Evolutionary conservation across 169 alveolate species (phyloP).

Genomic region (Cryptosporidium ryanae): DNA sequence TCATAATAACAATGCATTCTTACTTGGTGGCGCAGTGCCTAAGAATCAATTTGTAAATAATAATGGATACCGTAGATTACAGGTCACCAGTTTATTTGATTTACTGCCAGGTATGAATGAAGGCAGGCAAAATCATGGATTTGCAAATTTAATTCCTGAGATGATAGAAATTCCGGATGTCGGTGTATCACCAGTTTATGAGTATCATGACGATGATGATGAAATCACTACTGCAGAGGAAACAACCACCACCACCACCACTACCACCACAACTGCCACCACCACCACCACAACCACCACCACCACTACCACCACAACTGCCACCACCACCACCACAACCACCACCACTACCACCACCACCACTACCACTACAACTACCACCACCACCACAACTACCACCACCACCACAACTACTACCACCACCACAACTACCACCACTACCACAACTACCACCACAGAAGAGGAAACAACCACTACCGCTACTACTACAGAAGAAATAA

Average conservation of each 20-base stretch:
- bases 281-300: conserved; percentile 34
- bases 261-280: conserved; percentile 56
- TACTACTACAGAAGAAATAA: not conserved
- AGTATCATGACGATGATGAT: not conserved
- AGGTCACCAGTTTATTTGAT: not conserved
- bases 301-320: conserved; percentile 42
- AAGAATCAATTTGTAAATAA: not conserved
- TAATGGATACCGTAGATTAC: conserved; percentile 20
- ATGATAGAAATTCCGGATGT: conserved; percentile 33
- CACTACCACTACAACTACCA: conserved; percentile 48
- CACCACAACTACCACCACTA: conserved; percentile 7
- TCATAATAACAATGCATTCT: conserved; percentile 17
- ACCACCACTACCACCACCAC: conserved; percentile 60
- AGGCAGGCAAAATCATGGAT: not conserved
- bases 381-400: conserved; percentile 33
- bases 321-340: conserved; percentile 55
- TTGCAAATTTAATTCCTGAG: conserved; percentile 12
- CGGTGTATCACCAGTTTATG: conserved; percentile 46
- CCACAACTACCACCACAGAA: not conserved
- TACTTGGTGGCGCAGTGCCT: conserved; percentile 66
- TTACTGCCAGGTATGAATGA: conserved; percentile 14
- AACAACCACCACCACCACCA: conserved; percentile 31
- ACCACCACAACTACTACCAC: conserved; percentile 21
- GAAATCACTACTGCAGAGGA: not conserved
- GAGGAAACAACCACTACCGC: not conserved